Conservation (phyloP, 106 monocot genomes). For the Hemerocallis citrina region DNA sequence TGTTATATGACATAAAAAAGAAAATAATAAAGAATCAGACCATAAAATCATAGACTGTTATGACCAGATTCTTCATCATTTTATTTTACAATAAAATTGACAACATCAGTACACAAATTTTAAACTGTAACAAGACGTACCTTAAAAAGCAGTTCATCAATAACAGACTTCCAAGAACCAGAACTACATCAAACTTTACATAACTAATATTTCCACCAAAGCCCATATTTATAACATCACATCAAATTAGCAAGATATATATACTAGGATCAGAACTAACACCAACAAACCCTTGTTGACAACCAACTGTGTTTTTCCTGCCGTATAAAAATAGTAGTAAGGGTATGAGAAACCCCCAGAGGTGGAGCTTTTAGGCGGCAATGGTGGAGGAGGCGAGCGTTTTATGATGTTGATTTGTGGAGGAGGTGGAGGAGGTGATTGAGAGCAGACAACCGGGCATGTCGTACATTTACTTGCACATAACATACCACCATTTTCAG, state of each 20-base stretch:
- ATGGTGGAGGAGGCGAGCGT: neutral
- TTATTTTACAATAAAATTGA: too few relatives aligned
- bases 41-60: too few relatives aligned
- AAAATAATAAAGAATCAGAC: too few relatives aligned
- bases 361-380: neutral
- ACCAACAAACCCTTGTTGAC: neutral
- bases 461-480: conserved; percentile 5
- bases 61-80: too few relatives aligned
- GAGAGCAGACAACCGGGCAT: conserved; percentile 2
- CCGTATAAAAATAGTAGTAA: conserved; percentile 11
- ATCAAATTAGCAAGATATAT: neutral
- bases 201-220: neutral
- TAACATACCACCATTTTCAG: neutral
- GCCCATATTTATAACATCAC: neutral
- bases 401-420: neutral
- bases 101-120: too few relatives aligned
- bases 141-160: too few relatives aligned
- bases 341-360: conserved; percentile 1
- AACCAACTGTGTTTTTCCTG: neutral
- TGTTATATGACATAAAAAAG: too few relatives aligned
- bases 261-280: neutral
- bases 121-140: too few relatives aligned
- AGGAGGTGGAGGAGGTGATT: conserved; percentile 6
- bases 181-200: neutral
- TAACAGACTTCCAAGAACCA: too few relatives aligned